phyloP scores from a whole-genome alignment of 1,139 yeast species.

The Taphrina betulina region DNA sequence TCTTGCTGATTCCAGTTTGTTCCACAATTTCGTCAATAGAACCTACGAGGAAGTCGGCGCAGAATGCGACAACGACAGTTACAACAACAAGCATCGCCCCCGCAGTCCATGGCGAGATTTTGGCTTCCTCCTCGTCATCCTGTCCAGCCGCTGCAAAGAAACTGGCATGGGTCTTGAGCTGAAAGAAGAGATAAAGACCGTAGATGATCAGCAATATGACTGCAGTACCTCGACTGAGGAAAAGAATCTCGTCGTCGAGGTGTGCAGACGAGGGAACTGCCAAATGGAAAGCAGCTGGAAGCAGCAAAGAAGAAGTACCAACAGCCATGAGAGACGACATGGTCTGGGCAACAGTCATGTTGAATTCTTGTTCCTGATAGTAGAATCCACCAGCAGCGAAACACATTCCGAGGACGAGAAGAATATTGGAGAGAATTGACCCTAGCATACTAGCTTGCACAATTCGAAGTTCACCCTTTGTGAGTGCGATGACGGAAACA shows the following conservation, averaged over 20 bases:
- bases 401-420: slow-evolving; percentile 90
- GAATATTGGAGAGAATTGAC: slow-evolving; percentile 78
- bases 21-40: slow-evolving; percentile 87
- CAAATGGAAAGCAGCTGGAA: slow-evolving; percentile 96
- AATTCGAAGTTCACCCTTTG: slow-evolving; percentile 81
- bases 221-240: slow-evolving; percentile 86
- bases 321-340: slow-evolving; percentile 93
- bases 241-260: slow-evolving; percentile 55
- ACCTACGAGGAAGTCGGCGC: slow-evolving; percentile 92
- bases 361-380: slow-evolving; percentile 80
- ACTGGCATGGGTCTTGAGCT: slow-evolving; percentile 76
- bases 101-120: slow-evolving; percentile 38
- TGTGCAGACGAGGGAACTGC: slow-evolving; percentile 52
- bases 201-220: slow-evolving; percentile 73
- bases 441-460: slow-evolving; percentile 97
- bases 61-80: slow-evolving; percentile 77
- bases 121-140: slow-evolving; percentile 35
- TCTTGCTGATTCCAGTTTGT: slow-evolving; percentile 81
- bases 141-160: slow-evolving; percentile 46
- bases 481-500: slow-evolving; percentile 85
- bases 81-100: slow-evolving; percentile 53
- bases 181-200: slow-evolving; percentile 76
- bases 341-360: slow-evolving; percentile 96
- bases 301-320: slow-evolving; percentile 79
- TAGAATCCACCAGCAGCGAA: slow-evolving; percentile 90